Evolutionary conservation across 257 asterid species (phyloP).

Genomic region (Capsicum chinense): DNA sequence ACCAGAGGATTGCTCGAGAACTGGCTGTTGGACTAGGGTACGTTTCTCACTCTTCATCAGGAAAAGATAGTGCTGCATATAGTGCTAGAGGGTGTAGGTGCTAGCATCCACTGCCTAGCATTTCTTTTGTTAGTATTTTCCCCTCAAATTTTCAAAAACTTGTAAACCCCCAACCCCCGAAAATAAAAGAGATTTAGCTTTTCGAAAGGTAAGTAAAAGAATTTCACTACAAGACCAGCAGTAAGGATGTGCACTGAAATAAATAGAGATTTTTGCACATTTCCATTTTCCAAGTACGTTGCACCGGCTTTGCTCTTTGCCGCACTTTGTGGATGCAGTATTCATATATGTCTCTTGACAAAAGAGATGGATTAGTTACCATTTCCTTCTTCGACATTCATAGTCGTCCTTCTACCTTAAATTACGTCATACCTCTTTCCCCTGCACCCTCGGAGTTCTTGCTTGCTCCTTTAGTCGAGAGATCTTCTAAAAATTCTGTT

Average conservation of each 20-base stretch:
- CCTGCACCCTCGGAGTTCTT: neutral
- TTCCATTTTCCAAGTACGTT: neutral
- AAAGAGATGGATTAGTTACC: constrained; percentile 3
- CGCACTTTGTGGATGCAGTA: neutral
- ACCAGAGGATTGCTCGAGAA: constrained; percentile 83
- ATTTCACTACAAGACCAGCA: too few species aligned
- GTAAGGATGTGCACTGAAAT: neutral
- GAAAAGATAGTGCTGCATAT: neutral
- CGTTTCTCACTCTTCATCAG: constrained; percentile 33
- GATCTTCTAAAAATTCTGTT: constrained; percentile 22
- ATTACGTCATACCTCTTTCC: neutral
- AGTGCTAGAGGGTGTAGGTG: neutral
- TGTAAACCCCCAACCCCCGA: neutral
- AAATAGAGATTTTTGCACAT: neutral
- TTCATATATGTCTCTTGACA: neutral
- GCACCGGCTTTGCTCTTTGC: neutral
- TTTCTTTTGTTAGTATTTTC: neutral
- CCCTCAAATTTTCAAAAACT: neutral
- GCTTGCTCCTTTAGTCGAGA: neutral
- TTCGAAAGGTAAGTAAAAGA: neutral
- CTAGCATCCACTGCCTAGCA: neutral
- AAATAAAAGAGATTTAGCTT: neutral
- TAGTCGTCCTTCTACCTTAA: neutral
- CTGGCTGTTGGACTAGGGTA: constrained; percentile 92
- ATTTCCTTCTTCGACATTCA: constrained; percentile 9